Percentiles rank a stretch among this genome's conserved stretches.
phyloP scores from a whole-genome alignment of 139 green algal genomes.

The Nannochloris sp. region DNA sequence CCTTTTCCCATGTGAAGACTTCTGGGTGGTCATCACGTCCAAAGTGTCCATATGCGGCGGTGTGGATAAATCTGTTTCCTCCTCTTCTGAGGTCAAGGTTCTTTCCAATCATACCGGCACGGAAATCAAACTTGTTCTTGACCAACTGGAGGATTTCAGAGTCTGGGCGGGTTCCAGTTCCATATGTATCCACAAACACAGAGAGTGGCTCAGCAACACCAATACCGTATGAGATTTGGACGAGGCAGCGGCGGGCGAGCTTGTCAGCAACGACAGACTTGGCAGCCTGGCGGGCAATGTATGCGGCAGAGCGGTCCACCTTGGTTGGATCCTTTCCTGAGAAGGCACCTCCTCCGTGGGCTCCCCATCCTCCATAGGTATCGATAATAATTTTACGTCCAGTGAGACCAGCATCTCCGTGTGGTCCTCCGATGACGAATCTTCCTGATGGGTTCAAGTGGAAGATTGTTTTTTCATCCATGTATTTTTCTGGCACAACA shows the following conservation, averaged over 20 bases:
- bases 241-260: slow-evolving; percentile 73
- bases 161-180: slow-evolving; percentile 85
- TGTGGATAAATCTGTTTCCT: slow-evolving; percentile 89
- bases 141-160: slow-evolving; percentile 73
- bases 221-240: slow-evolving; percentile 95
- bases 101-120: slow-evolving; percentile 80
- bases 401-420: slow-evolving; percentile 96
- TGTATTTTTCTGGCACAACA: slow-evolving; percentile 92
- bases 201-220: slow-evolving; percentile 94
- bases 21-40: slow-evolving; percentile 76
- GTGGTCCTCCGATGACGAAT: slow-evolving; percentile 96
- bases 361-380: slow-evolving; percentile 98
- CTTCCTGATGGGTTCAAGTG: slow-evolving; percentile 96
- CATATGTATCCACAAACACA: slow-evolving; percentile 95
- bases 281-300: slow-evolving; percentile 95
- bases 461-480: slow-evolving; percentile 99
- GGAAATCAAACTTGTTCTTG: slow-evolving; percentile 91
- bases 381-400: slow-evolving; percentile 99
- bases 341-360: slow-evolving; percentile 97
- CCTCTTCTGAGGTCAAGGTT: slow-evolving; percentile 88
- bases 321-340: slow-evolving; percentile 87
- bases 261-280: slow-evolving; percentile 92
- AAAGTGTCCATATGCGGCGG: slow-evolving; percentile 95
- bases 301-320: slow-evolving; percentile 88
- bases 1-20: slow-evolving; percentile 91